Evolutionary conservation across 805 yeast genomes (phyloP), one percentile per base, ranked within the genome.

Genomic region (Lipomyces spencermartinsiae): DNA sequence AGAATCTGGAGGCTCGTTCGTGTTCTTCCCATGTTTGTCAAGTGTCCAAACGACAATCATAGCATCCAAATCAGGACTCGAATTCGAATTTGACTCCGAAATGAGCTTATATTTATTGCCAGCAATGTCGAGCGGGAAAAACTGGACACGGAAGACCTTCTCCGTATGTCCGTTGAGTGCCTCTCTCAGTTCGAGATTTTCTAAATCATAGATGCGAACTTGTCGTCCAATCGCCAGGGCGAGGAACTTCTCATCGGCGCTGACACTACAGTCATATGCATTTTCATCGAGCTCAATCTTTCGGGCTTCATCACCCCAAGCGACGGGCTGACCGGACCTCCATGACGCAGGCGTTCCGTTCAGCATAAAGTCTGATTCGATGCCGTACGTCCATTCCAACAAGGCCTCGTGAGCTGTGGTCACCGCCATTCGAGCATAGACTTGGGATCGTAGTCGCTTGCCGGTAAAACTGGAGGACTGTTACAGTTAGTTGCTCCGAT

Each of bases 341-440:
- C 58, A 54, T 19, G 35, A 29, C 35, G 58, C 58, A 29, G 58
- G 29, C 58, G 58, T 29, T 54, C 58, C 58, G 7, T 54, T 33
- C 35, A 54, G 58, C 35, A 6, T 8, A 7, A 54, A 54, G 58
- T 54, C 58, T 12, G 58, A 54, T 33, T 54, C 35, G 58, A 54
- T 14, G 1, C 35, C 58, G 35, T 54, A 54, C 33, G 58, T 7
- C 58, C 58, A 54, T 19, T 54, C 58, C 19, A 7, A 5, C 19
- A 54, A 33, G 9, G n/a, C n/a, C n/a, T 54, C 58, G n/a, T 1
- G 7, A n/a, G n/a, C 7, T 14, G 16, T 54, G 7, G n/a, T 19
- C 0, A n/a, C n/a, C n/a, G 2, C 2, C 53, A 19, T 39, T 14
- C 19, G 19, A 39, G 19, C 46, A 39, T 39, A 39, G 46, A 16